phyloP scores from a whole-genome alignment of 345 rosid genomes.

The Toxicodendron radicans region DNA sequence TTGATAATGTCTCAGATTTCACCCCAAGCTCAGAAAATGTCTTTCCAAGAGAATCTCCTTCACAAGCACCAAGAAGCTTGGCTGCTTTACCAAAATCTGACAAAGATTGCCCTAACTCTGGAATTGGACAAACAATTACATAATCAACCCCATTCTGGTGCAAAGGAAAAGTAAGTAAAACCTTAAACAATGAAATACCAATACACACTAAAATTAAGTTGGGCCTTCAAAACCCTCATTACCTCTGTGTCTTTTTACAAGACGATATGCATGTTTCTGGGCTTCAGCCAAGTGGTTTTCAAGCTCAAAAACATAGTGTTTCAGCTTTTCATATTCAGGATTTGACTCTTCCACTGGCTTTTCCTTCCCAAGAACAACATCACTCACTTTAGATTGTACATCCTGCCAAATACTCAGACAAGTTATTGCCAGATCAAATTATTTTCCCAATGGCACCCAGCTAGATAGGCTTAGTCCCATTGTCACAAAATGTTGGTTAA shows the following conservation, averaged over 20 bases:
- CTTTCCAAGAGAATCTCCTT: constrained; percentile 82
- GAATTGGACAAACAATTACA: constrained; percentile 14
- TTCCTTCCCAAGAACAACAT: constrained; percentile 95
- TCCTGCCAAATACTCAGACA: constrained; percentile 49
- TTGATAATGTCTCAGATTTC: constrained; percentile 75
- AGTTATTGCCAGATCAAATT: neutral
- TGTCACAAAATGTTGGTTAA: too few species aligned
- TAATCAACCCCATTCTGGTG: neutral
- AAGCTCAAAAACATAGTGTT: constrained; percentile 87
- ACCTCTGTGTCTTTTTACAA: constrained; percentile 97
- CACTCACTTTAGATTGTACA: constrained; percentile 90
- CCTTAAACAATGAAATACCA: neutral
- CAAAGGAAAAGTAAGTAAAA: constrained; percentile 9
- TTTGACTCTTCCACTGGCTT: constrained; percentile 98
- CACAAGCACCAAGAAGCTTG: constrained; percentile 93
- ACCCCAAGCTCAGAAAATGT: constrained; percentile 83
- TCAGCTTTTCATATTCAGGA: constrained; percentile 91
- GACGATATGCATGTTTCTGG: constrained; percentile 96
- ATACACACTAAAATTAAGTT: constrained; percentile 3
- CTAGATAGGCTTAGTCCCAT: neutral
- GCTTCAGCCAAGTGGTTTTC: constrained; percentile 96
- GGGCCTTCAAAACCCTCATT: constrained; percentile 18
- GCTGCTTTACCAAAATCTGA: constrained; percentile 93
- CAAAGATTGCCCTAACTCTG: constrained; percentile 91
- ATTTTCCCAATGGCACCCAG: neutral